Evolutionary conservation across 2,329 filamentous ascomycete genomes (phyloP).

Genomic region (Alternaria sp.): DNA sequence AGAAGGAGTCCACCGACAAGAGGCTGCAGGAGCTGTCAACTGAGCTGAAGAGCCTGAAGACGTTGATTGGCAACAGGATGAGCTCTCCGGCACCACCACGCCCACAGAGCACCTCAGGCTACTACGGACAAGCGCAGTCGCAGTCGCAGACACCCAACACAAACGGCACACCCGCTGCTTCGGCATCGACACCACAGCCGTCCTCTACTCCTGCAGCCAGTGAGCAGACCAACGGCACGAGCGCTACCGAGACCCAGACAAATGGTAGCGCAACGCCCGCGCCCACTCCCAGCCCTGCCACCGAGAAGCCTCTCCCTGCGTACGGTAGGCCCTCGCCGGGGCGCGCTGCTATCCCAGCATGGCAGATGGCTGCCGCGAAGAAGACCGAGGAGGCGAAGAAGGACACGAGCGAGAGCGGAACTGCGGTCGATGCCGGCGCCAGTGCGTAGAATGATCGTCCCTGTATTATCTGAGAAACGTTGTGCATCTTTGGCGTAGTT

Average conservation of each 20-base stretch:
- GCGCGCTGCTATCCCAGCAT: constrained; percentile 57
- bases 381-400: constrained; percentile 54
- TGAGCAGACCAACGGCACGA: constrained; percentile 29
- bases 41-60: constrained; percentile 92
- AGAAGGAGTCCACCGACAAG: constrained; percentile 82
- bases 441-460: constrained; percentile 26
- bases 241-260: constrained; percentile 25
- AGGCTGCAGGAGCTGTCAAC: constrained; percentile 82
- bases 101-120: constrained; percentile 31
- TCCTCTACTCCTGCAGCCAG: constrained; percentile 20
- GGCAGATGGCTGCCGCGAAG: constrained; percentile 61
- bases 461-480: background rate
- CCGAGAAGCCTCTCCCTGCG: constrained; percentile 41
- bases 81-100: constrained; percentile 35
- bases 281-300: constrained; percentile 25
- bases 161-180: constrained; percentile 33
- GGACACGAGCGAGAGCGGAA: constrained; percentile 49
- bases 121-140: constrained; percentile 31
- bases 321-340: constrained; percentile 43
- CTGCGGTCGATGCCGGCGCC: constrained; percentile 39
- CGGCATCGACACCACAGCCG: constrained; percentile 23
- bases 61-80: constrained; percentile 73
- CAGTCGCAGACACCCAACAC: constrained; percentile 30
- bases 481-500: constrained; percentile 8
- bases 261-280: constrained; percentile 24